Percentiles rank a stretch among this genome's conserved stretches.
These are phyloP conservation scores for Porcisia hertigi DNA, from an alignment of 208 protist species.

Conservation along the genomic window DNA sequence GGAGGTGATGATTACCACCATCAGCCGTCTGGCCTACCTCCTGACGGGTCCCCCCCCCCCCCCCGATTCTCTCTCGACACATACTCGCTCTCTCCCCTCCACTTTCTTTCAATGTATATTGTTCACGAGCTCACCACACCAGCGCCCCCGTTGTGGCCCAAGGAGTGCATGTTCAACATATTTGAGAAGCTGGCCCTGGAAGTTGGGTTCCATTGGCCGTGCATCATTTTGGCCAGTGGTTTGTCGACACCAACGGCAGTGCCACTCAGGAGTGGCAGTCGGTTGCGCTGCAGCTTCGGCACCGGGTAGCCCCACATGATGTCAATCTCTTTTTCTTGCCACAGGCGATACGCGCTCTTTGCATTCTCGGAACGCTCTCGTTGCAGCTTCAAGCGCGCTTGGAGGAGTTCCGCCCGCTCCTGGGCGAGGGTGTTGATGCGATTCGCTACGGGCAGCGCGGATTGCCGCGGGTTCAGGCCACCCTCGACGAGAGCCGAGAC, in stretches of 20 bases:
- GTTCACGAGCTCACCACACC: background rate
- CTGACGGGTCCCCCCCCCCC: too few relatives aligned
- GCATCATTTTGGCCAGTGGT: background rate
- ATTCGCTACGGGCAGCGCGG: slow-evolving; percentile 56
- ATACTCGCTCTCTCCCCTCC: background rate
- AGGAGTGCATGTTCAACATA: background rate
- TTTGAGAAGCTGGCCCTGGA: background rate
- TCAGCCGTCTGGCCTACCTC: background rate
- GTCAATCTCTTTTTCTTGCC: slow-evolving; percentile 76
- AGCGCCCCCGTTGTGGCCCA: background rate
- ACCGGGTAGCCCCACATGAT: slow-evolving; percentile 40
- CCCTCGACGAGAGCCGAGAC: slow-evolving; percentile 56
- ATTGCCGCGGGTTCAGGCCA: slow-evolving; percentile 63
- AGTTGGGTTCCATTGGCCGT: background rate
- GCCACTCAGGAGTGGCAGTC: slow-evolving; percentile 21
- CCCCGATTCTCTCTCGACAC: too few relatives aligned
- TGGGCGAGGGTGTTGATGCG: slow-evolving; percentile 67
- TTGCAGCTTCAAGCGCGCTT: slow-evolving; percentile 42
- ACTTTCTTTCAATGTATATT: background rate
- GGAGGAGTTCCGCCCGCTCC: slow-evolving; percentile 42
- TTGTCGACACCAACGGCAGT: background rate
- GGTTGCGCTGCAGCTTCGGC: slow-evolving; percentile 34
- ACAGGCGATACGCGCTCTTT: slow-evolving; percentile 78
- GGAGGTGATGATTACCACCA: too few relatives aligned
- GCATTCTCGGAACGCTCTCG: slow-evolving; percentile 76